Evolutionary conservation across 2,329 filamentous ascomycete genomes (phyloP).

Genomic region (Pseudogymnoascus sp.): DNA sequence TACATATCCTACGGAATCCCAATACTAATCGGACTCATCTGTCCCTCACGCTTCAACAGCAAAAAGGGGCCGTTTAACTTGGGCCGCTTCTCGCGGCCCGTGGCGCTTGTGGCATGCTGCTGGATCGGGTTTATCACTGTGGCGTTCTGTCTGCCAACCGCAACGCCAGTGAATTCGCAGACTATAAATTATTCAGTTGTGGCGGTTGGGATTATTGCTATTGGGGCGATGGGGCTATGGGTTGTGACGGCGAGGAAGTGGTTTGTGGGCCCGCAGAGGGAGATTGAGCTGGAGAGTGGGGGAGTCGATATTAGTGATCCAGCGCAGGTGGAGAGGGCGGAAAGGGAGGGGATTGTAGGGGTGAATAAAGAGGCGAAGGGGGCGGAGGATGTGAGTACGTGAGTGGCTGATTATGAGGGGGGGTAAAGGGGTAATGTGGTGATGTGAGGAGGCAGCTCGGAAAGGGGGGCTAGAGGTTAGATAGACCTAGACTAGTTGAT

Average conservation of each 20-base stretch:
- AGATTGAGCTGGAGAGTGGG: conserved; percentile 41
- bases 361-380: neutral
- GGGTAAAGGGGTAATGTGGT: neutral
- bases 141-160: conserved; percentile 47
- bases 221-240: conserved; percentile 41
- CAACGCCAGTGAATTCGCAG: conserved; percentile 47
- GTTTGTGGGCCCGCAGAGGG: conserved; percentile 48
- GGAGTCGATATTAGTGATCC: conserved; percentile 40
- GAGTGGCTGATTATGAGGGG: neutral
- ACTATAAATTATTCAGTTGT: conserved; percentile 53
- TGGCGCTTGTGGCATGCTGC: conserved; percentile 38
- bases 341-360: neutral
- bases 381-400: neutral
- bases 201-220: conserved; percentile 46
- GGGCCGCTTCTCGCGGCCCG: conserved; percentile 34
- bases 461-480: neutral
- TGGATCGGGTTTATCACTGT: conserved; percentile 50
- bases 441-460: neutral
- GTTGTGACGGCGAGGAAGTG: conserved; percentile 43
- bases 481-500: neutral
- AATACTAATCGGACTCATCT: conserved; percentile 46
- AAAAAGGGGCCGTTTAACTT: conserved; percentile 50
- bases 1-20: conserved; percentile 52
- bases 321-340: neutral
- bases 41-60: conserved; percentile 38